Evolutionary conservation across 2,329 filamentous ascomycete species (phyloP).

Genomic region (Xylaria sp.): DNA sequence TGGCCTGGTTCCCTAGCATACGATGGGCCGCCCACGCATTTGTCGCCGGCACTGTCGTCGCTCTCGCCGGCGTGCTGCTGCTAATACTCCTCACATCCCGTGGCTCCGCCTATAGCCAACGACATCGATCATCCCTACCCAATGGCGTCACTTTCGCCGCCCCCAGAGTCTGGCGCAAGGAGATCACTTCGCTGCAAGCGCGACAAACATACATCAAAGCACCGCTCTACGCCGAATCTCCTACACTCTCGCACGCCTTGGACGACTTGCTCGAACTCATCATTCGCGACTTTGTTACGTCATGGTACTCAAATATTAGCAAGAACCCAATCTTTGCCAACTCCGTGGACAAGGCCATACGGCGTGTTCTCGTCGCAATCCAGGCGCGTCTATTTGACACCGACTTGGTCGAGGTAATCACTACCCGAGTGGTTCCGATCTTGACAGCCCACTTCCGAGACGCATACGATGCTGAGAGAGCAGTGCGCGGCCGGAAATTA

Average conservation of each 20-base stretch:
- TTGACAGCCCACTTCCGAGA: conserved; percentile 89
- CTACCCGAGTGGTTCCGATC: conserved; percentile 85
- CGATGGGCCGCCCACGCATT: conserved; percentile 90
- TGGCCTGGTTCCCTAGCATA: conserved; percentile 83
- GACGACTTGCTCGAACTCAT: conserved; percentile 82
- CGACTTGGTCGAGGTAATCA: conserved; percentile 85
- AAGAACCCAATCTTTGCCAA: conserved; percentile 81
- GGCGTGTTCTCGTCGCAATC: conserved; percentile 75
- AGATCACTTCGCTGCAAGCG: conserved; percentile 72
- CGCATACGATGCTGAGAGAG: conserved; percentile 88
- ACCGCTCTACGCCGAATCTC: conserved; percentile 79
- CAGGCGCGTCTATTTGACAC: conserved; percentile 76
- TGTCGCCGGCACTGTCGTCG: conserved; percentile 70
- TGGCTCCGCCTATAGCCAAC: conserved; percentile 55
- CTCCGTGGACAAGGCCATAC: conserved; percentile 84
- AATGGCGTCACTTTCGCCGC: conserved; percentile 68
- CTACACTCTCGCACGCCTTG: conserved; percentile 80
- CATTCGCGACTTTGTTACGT: conserved; percentile 83
- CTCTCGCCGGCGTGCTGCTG: conserved; percentile 64
- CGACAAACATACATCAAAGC: conserved; percentile 73
- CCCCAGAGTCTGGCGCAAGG: conserved; percentile 72
- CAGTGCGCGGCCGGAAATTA: conserved; percentile 86
- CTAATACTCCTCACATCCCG: conserved; percentile 71
- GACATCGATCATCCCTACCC: conserved; percentile 54
- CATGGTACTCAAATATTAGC: conserved; percentile 91